Conservation (phyloP, 805 yeast genomes). For the Ogataea pignaliae region DNA sequence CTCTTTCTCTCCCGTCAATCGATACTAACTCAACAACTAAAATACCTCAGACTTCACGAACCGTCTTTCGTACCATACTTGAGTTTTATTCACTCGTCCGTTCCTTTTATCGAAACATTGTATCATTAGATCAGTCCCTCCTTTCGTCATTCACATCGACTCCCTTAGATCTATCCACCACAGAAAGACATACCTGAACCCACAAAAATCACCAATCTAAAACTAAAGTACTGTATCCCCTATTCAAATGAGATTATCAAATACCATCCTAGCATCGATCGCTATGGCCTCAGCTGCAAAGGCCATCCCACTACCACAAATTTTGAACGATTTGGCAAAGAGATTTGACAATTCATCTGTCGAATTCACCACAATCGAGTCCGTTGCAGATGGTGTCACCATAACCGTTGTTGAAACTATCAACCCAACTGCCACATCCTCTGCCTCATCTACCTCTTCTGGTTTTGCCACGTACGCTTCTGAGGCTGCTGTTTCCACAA, state of each 20-base stretch:
- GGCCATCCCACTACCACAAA: constrained; percentile 18
- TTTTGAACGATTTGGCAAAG: constrained; percentile 18
- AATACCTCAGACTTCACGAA: too few relatives aligned
- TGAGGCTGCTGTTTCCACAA: background rate
- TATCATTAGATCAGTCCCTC: constrained; percentile 24
- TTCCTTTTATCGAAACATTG: constrained; percentile 13
- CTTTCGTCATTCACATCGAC: constrained; percentile 11
- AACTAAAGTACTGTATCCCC: too few relatives aligned
- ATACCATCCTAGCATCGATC: constrained; percentile 8
- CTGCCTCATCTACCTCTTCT: background rate
- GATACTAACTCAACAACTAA: too few relatives aligned
- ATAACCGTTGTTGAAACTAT: background rate
- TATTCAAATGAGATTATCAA: constrained; percentile 13
- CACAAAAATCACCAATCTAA: too few relatives aligned
- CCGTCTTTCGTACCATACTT: background rate
- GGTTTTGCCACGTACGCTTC: background rate
- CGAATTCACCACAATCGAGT: background rate
- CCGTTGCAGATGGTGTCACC: background rate
- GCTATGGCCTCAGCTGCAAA: constrained; percentile 10
- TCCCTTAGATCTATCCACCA: constrained; percentile 13
- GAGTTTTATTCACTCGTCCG: constrained; percentile 19
- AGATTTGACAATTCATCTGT: constrained; percentile 24
- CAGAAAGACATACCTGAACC: too few relatives aligned
- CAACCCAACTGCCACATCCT: background rate
- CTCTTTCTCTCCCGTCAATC: too few relatives aligned